phyloP scores from a whole-genome alignment of 1,139 yeast genomes.

The Hansenula sp. region DNA sequence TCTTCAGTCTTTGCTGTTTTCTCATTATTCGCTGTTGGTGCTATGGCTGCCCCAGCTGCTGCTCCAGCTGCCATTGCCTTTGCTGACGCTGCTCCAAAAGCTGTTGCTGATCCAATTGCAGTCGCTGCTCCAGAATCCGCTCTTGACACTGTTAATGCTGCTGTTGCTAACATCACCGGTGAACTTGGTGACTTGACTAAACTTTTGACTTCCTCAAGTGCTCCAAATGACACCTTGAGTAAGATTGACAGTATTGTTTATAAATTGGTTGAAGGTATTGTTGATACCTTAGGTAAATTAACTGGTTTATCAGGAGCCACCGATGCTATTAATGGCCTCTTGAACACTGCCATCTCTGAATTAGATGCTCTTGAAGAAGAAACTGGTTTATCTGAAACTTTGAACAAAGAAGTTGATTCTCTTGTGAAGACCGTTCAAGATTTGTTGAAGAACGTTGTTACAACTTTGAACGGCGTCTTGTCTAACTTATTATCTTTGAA shows the following conservation, averaged over 20 bases:
- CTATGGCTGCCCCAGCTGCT: constrained; percentile 16
- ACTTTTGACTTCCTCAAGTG: background rate
- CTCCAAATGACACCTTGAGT: constrained; percentile 3
- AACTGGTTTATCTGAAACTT: constrained; percentile 2
- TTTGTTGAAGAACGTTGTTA: constrained; percentile 6
- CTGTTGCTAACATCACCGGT: constrained; percentile 4
- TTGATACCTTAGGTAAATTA: constrained; percentile 2
- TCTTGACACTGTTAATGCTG: constrained; percentile 9
- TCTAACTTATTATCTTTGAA: constrained; percentile 10
- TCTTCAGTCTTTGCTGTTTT: constrained; percentile 11
- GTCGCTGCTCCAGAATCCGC: constrained; percentile 27
- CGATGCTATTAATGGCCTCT: constrained; percentile 2
- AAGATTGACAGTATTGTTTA: background rate
- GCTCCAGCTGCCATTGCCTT: constrained; percentile 10
- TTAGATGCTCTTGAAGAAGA: background rate
- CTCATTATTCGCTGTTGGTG: constrained; percentile 6
- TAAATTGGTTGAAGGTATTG: background rate
- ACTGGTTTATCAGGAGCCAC: constrained; percentile 5
- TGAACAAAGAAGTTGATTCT: constrained; percentile 2
- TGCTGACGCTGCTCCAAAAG: constrained; percentile 8
- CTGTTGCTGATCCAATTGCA: constrained; percentile 16
- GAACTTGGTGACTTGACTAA: constrained; percentile 1
- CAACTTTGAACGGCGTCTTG: constrained; percentile 5
- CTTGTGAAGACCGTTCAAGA: constrained; percentile 2
- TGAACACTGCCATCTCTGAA: background rate